Evolutionary conservation across 2,329 filamentous ascomycete species (phyloP), one percentile per base, ranked within the genome.

Genomic region (Trichoderma aggressivum): DNA sequence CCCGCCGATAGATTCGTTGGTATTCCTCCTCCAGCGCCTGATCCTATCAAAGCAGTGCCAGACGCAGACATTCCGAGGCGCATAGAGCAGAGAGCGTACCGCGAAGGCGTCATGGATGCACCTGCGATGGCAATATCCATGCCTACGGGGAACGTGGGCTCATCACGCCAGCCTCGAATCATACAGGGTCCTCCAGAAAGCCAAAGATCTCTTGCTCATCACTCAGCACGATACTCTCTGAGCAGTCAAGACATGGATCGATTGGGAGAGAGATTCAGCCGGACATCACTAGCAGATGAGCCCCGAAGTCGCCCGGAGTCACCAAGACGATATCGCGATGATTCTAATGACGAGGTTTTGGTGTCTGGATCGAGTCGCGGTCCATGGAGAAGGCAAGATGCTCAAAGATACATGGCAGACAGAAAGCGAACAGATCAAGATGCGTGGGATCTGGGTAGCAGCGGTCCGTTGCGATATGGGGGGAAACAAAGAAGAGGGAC

Each of bases 21-120:
- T 24, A 61, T 58, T n/a, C 56, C 39, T 66, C 62, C 62, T 53
- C 62, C 60, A 28, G 56, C 63, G 53, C 63, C 70, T 10, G 62
- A 60, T 39, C 70, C 70, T 21, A 39, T 32, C 59, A 59, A 32
- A 1, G 47, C 64, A 12, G 59, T 61, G 10, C 28, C 60, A 12
- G 59, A 64, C 8, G 21, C 30, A 12, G 68, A 70, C 4, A 56
- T 34, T 5, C 2, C 26, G 8, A 58, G 18, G 16, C 26, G n/a
- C 12, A 3, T 7, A 14, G 60, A 70, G 5, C 30, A 47, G 32
- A 56, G 12, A 7, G 18, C 11, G 7, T 70, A 32, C 26, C 30
- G 24, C 21, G 32, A 32, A n/a, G 24, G 32, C 1, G 39, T 34
- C 11, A 59, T 43, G n/a, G 50, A 58, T 12, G 53, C 7, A 26